Percentiles rank a stretch among this genome's conserved stretches.
phyloP scores from a whole-genome alignment of 2,329 filamentous ascomycete species.

The Bipolaris gigantea region DNA sequence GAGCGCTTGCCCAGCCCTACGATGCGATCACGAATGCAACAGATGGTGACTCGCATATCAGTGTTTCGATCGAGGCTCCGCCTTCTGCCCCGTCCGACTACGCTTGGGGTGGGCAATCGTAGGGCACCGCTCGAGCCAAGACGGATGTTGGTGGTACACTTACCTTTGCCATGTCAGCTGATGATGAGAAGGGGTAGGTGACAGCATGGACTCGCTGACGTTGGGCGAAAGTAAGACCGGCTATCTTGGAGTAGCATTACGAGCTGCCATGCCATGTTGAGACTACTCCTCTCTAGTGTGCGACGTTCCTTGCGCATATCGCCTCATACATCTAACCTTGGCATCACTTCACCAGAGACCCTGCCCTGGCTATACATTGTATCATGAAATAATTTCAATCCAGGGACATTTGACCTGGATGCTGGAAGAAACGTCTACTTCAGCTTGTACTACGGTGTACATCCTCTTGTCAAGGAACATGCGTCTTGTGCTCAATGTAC shows the following conservation, averaged over 20 bases:
- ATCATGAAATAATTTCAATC: background rate
- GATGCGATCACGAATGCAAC: background rate
- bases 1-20: background rate
- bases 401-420: background rate
- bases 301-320: slow-evolving; percentile 3
- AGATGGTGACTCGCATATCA: background rate
- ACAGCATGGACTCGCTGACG: background rate
- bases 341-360: background rate
- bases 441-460: slow-evolving; percentile 50
- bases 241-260: slow-evolving; percentile 53
- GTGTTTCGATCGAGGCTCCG: slow-evolving; percentile 4
- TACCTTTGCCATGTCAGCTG: background rate
- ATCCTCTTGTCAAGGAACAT: slow-evolving; percentile 53
- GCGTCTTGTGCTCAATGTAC: slow-evolving; percentile 53
- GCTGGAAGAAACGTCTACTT: slow-evolving; percentile 49
- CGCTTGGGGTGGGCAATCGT: slow-evolving; percentile 3
- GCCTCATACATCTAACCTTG: background rate
- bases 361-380: background rate
- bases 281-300: slow-evolving; percentile 19
- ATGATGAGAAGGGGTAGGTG: background rate
- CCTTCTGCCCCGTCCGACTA: slow-evolving; percentile 4
- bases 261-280: slow-evolving; percentile 50
- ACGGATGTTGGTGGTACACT: background rate
- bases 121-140: background rate
- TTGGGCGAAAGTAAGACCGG: slow-evolving; percentile 43